phyloP scores from a whole-genome alignment of 352 stramenopile species.

The Phytopythium helicoides region DNA sequence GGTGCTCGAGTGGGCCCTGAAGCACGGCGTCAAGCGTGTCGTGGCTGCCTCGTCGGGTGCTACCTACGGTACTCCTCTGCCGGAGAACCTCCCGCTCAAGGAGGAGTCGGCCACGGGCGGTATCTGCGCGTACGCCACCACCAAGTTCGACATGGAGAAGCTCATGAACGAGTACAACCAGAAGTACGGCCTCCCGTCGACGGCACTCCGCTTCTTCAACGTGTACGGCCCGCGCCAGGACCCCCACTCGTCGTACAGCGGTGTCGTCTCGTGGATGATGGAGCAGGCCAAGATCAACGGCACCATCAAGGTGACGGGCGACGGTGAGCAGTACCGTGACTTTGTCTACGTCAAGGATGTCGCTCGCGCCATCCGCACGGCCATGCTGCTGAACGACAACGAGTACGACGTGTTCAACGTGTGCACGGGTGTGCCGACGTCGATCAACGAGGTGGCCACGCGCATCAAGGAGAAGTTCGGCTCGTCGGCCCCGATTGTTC shows the following conservation, averaged over 20 bases:
- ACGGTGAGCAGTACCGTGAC: constrained; percentile 79
- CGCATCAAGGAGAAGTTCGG: constrained; percentile 68
- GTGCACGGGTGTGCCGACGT: constrained; percentile 74
- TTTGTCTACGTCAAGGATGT: constrained; percentile 89
- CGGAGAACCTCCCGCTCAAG: constrained; percentile 65
- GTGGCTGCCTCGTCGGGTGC: constrained; percentile 76
- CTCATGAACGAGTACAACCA: constrained; percentile 73
- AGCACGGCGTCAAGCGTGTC: constrained; percentile 76
- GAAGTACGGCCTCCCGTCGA: constrained; percentile 69
- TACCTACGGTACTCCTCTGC: constrained; percentile 65
- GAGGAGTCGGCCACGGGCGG: constrained; percentile 74
- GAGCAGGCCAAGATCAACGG: constrained; percentile 83
- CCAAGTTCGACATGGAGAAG: constrained; percentile 85
- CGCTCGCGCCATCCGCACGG: constrained; percentile 71
- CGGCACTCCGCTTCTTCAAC: constrained; percentile 83
- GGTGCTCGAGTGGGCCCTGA: constrained; percentile 72
- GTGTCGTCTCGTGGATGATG: constrained; percentile 87
- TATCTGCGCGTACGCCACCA: constrained; percentile 80
- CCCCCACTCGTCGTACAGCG: constrained; percentile 80
- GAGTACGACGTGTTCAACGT: constrained; percentile 87
- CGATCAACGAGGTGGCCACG: constrained; percentile 60
- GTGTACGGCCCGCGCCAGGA: constrained; percentile 82
- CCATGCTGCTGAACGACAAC: constrained; percentile 63
- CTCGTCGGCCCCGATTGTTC: constrained; percentile 61
- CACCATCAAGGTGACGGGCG: constrained; percentile 73